Percentiles rank a stretch among this genome's conserved stretches.
Evolutionary conservation across 495 filamentous ascomycete genomes (phyloP).

Genomic region (Penicillium salamii): DNA sequence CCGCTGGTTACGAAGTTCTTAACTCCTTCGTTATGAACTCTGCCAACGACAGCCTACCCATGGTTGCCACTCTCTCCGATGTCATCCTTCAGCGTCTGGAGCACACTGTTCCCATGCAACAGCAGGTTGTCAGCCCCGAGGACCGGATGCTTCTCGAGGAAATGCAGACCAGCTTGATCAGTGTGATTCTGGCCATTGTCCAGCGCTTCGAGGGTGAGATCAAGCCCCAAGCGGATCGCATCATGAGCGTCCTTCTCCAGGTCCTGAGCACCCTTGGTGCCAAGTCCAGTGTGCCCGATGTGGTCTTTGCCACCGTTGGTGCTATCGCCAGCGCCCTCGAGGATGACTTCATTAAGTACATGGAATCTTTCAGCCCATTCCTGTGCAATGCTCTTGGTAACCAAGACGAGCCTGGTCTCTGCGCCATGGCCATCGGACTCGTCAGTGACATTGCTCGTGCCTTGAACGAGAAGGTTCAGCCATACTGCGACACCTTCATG

Average conservation of each 20-base stretch:
- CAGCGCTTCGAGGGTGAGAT: conserved; percentile 91
- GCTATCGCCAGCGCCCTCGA: conserved; percentile 83
- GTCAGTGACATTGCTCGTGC: conserved; percentile 95
- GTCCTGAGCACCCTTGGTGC: conserved; percentile 71
- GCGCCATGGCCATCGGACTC: conserved; percentile 94
- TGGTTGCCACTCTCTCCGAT: conserved; percentile 76
- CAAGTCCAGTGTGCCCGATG: conserved; percentile 94
- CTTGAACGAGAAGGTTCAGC: conserved; percentile 82
- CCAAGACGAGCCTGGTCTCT: conserved; percentile 89
- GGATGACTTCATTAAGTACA: conserved; percentile 90
- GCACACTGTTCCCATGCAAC: conserved; percentile 85
- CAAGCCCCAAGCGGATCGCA: conserved; percentile 82
- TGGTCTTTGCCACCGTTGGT: conserved; percentile 85
- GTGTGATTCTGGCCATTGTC: conserved; percentile 85
- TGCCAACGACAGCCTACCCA: conserved; percentile 76
- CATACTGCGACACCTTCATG: conserved; percentile 96
- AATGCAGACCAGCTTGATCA: conserved; percentile 93
- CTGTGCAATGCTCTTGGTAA: conserved; percentile 90
- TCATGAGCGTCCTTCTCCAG: conserved; percentile 84
- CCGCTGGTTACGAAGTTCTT: conserved; percentile 96
- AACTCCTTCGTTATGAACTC: conserved; percentile 89
- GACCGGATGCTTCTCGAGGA: conserved; percentile 92
- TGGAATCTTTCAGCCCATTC: conserved; percentile 89
- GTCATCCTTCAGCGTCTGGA: conserved; percentile 86
- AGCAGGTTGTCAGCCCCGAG: conserved; percentile 93